Conservation (phyloP, 2,329 filamentous ascomycete genomes). For the Monilinia fructigena region DNA sequence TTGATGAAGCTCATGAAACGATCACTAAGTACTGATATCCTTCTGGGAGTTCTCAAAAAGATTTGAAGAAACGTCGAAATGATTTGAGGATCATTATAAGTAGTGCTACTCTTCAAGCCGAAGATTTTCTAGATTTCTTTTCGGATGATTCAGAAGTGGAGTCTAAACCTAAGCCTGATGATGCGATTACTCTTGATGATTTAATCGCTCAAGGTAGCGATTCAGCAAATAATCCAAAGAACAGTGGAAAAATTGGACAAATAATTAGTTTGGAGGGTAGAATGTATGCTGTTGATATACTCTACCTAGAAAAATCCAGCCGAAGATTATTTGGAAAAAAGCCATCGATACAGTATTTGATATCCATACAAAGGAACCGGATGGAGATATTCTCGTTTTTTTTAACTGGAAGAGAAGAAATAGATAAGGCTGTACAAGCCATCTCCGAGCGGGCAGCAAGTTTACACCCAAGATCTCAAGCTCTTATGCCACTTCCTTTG, state of each 20-base stretch:
- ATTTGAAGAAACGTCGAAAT: conserved; percentile 69
- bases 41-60: conserved; percentile 89
- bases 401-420: conserved; percentile 89
- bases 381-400: conserved; percentile 93
- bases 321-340: conserved; percentile 80
- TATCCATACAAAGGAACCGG: conserved; percentile 76
- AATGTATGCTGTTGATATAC: conserved; percentile 82
- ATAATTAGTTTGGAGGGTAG: conserved; percentile 87
- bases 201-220: conserved; percentile 34
- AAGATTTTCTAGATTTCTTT: conserved; percentile 83
- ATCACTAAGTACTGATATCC: conserved; percentile 86
- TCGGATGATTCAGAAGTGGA: conserved; percentile 41
- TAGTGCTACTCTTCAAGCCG: conserved; percentile 89
- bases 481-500: conserved; percentile 71
- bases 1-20: conserved; percentile 97
- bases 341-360: conserved; percentile 81
- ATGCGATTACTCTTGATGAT: conserved; percentile 43
- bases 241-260: conserved; percentile 47
- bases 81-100: conserved; percentile 88
- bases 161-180: conserved; percentile 38
- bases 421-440: conserved; percentile 76
- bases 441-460: conserved; percentile 70
- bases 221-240: conserved; percentile 31
- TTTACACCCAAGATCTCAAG: conserved; percentile 57
- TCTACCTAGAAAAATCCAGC: conserved; percentile 74